A percentile compares a stretch with the other conserved stretches of the same genome.
Evolutionary conservation across 2,329 filamentous ascomycete genomes (phyloP).

Genomic region (Aspergillus transmontanensis): DNA sequence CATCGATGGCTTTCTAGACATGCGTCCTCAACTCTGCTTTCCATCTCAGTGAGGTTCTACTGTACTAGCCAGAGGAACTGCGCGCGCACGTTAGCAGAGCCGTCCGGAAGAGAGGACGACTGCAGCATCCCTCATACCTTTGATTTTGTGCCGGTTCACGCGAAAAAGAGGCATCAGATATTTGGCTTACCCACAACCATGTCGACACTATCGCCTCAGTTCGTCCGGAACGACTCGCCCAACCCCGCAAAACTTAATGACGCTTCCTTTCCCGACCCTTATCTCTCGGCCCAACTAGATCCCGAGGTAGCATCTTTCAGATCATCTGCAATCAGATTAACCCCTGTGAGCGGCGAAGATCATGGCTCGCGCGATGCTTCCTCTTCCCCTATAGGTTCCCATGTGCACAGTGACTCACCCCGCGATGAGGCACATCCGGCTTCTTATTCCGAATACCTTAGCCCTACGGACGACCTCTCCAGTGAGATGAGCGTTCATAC

Average conservation of each 20-base stretch:
- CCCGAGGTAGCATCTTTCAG: constrained; percentile 42
- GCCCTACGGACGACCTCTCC: constrained; percentile 31
- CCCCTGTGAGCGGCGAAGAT: constrained; percentile 28
- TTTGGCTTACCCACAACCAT: constrained; percentile 13
- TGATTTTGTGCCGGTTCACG: background rate
- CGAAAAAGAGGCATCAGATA: background rate
- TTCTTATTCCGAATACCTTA: constrained; percentile 33
- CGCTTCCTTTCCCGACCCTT: constrained; percentile 39
- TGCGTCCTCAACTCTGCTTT: background rate
- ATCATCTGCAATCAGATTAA: constrained; percentile 35
- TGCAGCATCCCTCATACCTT: background rate
- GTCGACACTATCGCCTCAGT: constrained; percentile 25
- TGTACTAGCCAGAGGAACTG: background rate
- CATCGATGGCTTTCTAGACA: background rate
- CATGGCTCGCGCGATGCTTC: constrained; percentile 18
- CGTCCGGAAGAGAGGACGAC: background rate
- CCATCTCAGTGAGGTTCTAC: background rate
- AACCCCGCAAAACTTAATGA: constrained; percentile 34
- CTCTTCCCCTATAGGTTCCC: constrained; percentile 17
- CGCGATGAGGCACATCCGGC: constrained; percentile 18
- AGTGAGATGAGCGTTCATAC: constrained; percentile 33
- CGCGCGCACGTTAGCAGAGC: background rate
- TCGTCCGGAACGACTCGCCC: constrained; percentile 25
- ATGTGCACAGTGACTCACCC: constrained; percentile 10
- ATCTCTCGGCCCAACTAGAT: constrained; percentile 41